A percentile compares a stretch with the other conserved stretches of the same genome.
These are phyloP conservation scores for Skeletonema grethae DNA, from an alignment of 108 stramenopile genomes.

Conservation along the genomic window DNA sequence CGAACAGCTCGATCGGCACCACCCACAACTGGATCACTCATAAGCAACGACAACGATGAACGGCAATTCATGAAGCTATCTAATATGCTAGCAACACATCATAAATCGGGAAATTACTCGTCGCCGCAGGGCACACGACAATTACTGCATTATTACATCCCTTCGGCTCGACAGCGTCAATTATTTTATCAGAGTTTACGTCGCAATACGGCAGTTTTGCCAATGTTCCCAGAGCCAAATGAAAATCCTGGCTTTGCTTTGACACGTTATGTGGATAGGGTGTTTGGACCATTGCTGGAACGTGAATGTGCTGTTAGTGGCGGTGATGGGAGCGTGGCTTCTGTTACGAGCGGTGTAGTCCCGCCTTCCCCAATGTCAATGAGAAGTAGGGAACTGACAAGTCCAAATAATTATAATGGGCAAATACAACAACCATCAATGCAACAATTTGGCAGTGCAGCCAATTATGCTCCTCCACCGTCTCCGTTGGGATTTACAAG, in stretches of 20 bases:
- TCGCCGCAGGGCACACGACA: background rate
- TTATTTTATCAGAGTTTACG: constrained; percentile 11
- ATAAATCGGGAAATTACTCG: constrained; percentile 15
- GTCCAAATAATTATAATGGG: background rate
- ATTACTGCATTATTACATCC: constrained; percentile 28
- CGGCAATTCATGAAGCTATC: constrained; percentile 40
- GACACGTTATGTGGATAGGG: constrained; percentile 24
- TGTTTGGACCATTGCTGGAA: constrained; percentile 35
- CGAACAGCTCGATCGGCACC: constrained; percentile 3
- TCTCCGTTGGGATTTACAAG: background rate
- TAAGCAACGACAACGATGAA: constrained; percentile 16
- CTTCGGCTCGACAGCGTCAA: constrained; percentile 8
- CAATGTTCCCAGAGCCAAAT: constrained; percentile 45
- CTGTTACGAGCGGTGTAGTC: background rate
- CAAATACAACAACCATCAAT: background rate
- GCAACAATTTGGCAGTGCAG: background rate
- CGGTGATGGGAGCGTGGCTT: background rate
- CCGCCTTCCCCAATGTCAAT: background rate
- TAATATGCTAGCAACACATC: constrained; percentile 16
- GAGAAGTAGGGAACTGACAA: background rate
- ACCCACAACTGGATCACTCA: background rate
- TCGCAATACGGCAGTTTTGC: constrained; percentile 19
- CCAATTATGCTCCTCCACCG: background rate
- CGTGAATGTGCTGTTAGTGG: constrained; percentile 10
- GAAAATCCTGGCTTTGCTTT: constrained; percentile 32